phyloP scores from a whole-genome alignment of 768 basidiomycete genomes.

The Boletus edulis region DNA sequence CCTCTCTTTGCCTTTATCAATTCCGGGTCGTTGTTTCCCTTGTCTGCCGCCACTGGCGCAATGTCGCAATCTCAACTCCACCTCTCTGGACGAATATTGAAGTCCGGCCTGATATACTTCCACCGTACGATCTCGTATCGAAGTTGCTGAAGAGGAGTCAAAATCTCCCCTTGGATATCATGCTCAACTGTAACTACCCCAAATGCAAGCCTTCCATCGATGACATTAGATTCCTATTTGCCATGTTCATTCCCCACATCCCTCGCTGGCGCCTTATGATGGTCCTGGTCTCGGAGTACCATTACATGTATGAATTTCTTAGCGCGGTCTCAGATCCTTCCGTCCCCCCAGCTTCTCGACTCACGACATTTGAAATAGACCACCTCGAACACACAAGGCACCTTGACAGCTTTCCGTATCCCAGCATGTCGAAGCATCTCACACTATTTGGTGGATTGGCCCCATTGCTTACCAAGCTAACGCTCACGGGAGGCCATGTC shows the following conservation, averaged over 20 bases:
- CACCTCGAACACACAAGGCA: constrained; percentile 42
- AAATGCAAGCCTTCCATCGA: constrained; percentile 20
- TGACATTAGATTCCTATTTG: constrained; percentile 26
- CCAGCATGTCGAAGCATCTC: constrained; percentile 34
- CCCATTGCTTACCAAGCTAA: constrained; percentile 48
- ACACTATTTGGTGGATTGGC: constrained; percentile 50
- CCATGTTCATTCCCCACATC: constrained; percentile 50
- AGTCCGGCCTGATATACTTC: constrained; percentile 24
- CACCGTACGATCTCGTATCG: constrained; percentile 43
- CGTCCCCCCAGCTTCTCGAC: constrained; percentile 17
- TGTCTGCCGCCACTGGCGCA: constrained; percentile 55
- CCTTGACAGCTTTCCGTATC: constrained; percentile 6
- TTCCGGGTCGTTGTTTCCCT: constrained; percentile 13
- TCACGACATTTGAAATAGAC: constrained; percentile 54
- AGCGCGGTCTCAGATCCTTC: constrained; percentile 36
- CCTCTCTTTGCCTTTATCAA: too few species aligned
- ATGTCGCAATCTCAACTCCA: constrained; percentile 49
- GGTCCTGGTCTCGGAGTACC: constrained; percentile 44
- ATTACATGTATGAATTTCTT: constrained; percentile 46
- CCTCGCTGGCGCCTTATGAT: constrained; percentile 52
- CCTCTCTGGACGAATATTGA: constrained; percentile 52
- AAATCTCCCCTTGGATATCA: constrained; percentile 51
- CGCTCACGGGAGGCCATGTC: constrained; percentile 70
- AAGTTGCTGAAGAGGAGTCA: constrained; percentile 54
- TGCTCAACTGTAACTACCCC: constrained; percentile 39